Percentiles rank a stretch among this genome's conserved stretches.
phyloP scores from a whole-genome alignment of 2,329 filamentous ascomycete species.

The Arthrinium puccinioides region DNA sequence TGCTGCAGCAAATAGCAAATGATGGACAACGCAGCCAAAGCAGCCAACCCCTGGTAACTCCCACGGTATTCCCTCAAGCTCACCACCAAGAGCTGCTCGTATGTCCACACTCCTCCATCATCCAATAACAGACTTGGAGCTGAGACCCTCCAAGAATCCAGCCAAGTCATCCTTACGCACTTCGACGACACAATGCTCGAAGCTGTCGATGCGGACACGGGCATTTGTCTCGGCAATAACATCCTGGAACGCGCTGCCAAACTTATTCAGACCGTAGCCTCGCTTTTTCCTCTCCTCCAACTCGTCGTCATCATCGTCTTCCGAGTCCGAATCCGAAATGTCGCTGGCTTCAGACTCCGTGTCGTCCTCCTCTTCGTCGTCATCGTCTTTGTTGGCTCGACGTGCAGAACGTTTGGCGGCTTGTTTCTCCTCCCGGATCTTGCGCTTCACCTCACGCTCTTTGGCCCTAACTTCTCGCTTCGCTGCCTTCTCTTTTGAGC shows the following conservation, averaged over 20 bases:
- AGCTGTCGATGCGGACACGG: conserved; percentile 85
- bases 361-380: conserved; percentile 37
- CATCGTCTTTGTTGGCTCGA: conserved; percentile 17
- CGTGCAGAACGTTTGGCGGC: conserved; percentile 47
- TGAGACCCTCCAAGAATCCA: conserved; percentile 85
- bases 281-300: conserved; percentile 46
- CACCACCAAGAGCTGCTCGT: neutral
- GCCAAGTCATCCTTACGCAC: conserved; percentile 93
- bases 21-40: no score
- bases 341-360: conserved; percentile 41
- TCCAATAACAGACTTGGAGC: conserved; percentile 78
- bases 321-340: conserved; percentile 43
- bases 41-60: no score
- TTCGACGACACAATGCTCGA: conserved; percentile 95
- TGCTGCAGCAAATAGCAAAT: no score
- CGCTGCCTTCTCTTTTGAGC: conserved; percentile 53
- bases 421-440: conserved; percentile 53
- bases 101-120: conserved; percentile 27
- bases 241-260: conserved; percentile 92
- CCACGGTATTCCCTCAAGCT: no score
- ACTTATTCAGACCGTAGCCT: conserved; percentile 76
- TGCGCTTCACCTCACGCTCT: conserved; percentile 50
- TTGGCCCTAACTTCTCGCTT: conserved; percentile 58
- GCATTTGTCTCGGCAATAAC: conserved; percentile 89
- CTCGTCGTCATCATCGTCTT: conserved; percentile 49